Percentiles rank a stretch among this genome's conserved stretches.
Conservation (phyloP, 805 yeast species). For the Suhomyces vadensis region DNA sequence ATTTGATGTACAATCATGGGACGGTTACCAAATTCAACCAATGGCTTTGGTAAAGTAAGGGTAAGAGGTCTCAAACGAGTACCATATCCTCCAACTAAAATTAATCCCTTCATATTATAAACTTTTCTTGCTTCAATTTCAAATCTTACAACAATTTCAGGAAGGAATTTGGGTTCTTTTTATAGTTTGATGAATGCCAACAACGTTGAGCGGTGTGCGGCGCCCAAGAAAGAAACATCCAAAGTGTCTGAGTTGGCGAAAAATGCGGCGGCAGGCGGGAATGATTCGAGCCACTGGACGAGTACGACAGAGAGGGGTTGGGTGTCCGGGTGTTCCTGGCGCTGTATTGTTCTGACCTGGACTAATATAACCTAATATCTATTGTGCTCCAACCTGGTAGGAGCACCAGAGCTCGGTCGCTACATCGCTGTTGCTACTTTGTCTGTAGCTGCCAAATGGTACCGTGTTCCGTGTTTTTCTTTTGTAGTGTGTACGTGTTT, state of each 20-base stretch:
- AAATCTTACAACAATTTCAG: background rate
- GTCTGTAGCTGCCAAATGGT: background rate
- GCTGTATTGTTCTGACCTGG: too few species aligned
- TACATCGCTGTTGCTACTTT: too few species aligned
- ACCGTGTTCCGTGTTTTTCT: constrained; percentile 1
- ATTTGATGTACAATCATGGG: constrained; percentile 99
- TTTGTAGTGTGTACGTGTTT: constrained; percentile 2
- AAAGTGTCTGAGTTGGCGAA: constrained; percentile 2
- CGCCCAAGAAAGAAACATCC: background rate
- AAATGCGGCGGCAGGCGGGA: background rate
- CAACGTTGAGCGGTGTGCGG: constrained; percentile 1
- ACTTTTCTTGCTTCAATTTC: constrained; percentile 1
- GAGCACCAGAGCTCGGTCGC: too few species aligned
- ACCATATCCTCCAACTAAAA: constrained; percentile 99
- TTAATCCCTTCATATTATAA: constrained; percentile 82
- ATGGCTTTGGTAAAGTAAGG: constrained; percentile 91
- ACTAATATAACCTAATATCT: too few species aligned
- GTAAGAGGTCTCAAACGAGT: constrained; percentile 99
- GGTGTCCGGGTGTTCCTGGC: too few species aligned
- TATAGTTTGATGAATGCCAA: background rate
- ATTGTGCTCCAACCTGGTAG: too few species aligned
- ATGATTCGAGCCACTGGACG: background rate
- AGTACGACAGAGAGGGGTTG: background rate
- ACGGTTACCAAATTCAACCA: constrained; percentile 97
- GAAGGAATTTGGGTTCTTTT: background rate